A percentile compares a stretch with the other conserved stretches of the same genome.
Conservation (phyloP, 805 yeast genomes). For the Ogataea allantospora region DNA sequence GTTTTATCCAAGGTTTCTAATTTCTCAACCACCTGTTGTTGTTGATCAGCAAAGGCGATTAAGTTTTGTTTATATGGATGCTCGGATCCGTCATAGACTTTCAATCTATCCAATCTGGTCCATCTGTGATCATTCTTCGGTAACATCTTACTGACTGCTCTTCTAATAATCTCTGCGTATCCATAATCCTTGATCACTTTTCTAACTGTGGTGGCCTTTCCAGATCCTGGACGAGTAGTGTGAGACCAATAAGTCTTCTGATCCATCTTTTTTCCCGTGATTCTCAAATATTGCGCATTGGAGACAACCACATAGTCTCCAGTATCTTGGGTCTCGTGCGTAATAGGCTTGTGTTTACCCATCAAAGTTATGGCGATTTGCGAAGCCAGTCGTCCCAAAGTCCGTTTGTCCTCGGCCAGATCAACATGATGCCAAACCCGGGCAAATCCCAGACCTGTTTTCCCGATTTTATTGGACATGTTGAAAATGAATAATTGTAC, state of each 20-base stretch:
- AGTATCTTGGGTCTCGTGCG: slow-evolving; percentile 72
- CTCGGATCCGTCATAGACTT: slow-evolving; percentile 82
- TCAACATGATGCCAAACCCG: slow-evolving; percentile 97
- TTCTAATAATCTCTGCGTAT: slow-evolving; percentile 75
- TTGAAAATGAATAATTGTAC: neutral
- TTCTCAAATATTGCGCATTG: slow-evolving; percentile 75
- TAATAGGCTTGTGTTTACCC: slow-evolving; percentile 97
- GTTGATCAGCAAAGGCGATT: slow-evolving; percentile 82
- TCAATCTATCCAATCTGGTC: slow-evolving; percentile 76
- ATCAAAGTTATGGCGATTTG: slow-evolving; percentile 82
- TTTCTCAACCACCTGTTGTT: slow-evolving; percentile 47
- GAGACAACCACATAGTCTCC: slow-evolving; percentile 98
- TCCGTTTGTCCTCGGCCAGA: slow-evolving; percentile 75
- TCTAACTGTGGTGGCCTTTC: slow-evolving; percentile 80
- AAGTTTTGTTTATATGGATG: slow-evolving; percentile 84
- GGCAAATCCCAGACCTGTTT: slow-evolving; percentile 50
- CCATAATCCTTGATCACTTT: slow-evolving; percentile 76
- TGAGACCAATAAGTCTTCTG: slow-evolving; percentile 88
- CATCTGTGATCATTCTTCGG: slow-evolving; percentile 87
- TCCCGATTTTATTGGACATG: slow-evolving; percentile 50
- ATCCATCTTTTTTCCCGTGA: slow-evolving; percentile 82
- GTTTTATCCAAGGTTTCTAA: slow-evolving; percentile 36
- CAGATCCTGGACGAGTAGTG: slow-evolving; percentile 84
- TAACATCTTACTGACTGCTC: slow-evolving; percentile 94
- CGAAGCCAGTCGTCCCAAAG: slow-evolving; percentile 90